Evolutionary conservation across 306 rosid species (phyloP).

Genomic region (Inga leiocalycina): DNA sequence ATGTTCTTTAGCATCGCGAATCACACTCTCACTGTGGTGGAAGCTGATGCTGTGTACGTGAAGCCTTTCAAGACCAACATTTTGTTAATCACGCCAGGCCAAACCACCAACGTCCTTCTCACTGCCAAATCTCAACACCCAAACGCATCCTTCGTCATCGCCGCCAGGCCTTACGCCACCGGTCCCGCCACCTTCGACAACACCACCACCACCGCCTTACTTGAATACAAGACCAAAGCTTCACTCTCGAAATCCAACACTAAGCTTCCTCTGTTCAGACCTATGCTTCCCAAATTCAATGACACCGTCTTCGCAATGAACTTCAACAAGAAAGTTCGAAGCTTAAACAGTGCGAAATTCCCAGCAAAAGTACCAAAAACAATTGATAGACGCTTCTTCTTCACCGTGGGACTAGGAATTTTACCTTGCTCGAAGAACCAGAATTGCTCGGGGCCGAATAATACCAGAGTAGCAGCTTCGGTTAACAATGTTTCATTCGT

Average conservation of each 20-base stretch:
- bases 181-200: constrained; percentile 72
- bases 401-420: constrained; percentile 68
- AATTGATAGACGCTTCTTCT: constrained; percentile 52
- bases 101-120: constrained; percentile 66
- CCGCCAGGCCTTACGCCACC: constrained; percentile 61
- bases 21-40: constrained; percentile 68
- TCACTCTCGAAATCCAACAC: constrained; percentile 26
- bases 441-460: constrained; percentile 66
- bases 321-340: constrained; percentile 50
- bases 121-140: constrained; percentile 53
- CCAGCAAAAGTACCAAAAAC: constrained; percentile 68
- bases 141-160: constrained; percentile 57
- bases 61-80: constrained; percentile 60
- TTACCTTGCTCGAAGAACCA: constrained; percentile 52
- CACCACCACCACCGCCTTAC: constrained; percentile 65
- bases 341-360: constrained; percentile 53
- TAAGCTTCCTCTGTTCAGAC: constrained; percentile 50
- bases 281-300: constrained; percentile 59
- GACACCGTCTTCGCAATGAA: constrained; percentile 58
- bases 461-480: constrained; percentile 53
- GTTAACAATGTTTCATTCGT: constrained; percentile 73
- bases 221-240: constrained; percentile 47
- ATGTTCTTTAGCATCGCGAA: constrained; percentile 78
- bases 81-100: constrained; percentile 74
- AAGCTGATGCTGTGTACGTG: constrained; percentile 69